Evolutionary conservation across 495 filamentous ascomycete species (phyloP).

Genomic region (Trypethelium eluteriae): DNA sequence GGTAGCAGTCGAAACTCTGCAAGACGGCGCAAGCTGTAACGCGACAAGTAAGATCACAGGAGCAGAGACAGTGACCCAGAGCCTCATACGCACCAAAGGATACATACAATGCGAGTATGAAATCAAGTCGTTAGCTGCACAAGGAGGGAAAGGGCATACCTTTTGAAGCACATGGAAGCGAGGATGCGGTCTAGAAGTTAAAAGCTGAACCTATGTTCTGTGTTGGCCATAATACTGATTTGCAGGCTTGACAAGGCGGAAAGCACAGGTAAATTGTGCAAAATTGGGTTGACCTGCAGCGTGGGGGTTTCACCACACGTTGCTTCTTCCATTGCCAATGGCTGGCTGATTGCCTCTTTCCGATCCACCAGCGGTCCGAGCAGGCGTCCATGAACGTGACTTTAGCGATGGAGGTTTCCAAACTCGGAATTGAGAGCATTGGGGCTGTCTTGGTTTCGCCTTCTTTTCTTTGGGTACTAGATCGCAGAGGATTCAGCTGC

Average conservation of each 20-base stretch:
- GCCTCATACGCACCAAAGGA: neutral
- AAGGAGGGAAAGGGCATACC: neutral
- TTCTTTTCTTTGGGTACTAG: neutral
- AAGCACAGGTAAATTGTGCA: too few relatives aligned
- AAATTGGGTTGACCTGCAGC: too few relatives aligned
- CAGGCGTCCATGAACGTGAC: too few relatives aligned
- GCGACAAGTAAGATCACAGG: neutral
- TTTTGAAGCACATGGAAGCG: neutral
- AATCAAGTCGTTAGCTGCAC: neutral
- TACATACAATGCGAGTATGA: neutral
- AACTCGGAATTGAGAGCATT: neutral
- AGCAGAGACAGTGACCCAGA: neutral
- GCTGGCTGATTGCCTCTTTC: too few relatives aligned
- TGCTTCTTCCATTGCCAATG: too few relatives aligned
- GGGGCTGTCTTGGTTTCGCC: too few relatives aligned
- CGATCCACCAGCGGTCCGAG: too few relatives aligned
- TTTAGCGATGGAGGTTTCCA: neutral
- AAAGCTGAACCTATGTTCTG: neutral
- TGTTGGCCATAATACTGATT: neutral
- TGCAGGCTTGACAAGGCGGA: neutral
- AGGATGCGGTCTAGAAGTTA: neutral
- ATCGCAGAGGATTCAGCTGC: neutral
- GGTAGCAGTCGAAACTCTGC: slow-evolving; percentile 7
- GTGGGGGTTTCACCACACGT: too few relatives aligned
- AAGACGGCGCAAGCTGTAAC: slow-evolving; percentile 6